Evolutionary conservation across 805 yeast genomes (phyloP), one percentile per base, ranked within the genome.

Genomic region (Danielia oregonensis): DNA sequence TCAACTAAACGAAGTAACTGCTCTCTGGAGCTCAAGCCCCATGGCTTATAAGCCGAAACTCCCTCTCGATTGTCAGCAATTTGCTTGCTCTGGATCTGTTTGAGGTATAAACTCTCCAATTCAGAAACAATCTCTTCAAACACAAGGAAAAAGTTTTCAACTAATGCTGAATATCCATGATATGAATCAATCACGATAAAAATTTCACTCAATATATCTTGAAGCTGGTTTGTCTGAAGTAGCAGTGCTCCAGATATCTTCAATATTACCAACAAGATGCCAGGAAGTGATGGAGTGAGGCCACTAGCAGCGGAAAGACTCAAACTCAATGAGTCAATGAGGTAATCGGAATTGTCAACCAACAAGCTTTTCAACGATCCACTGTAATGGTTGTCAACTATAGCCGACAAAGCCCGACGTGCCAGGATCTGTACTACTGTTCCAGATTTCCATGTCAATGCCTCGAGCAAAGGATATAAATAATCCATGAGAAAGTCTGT

Each of bases 181-280:
- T 82, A 91, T 34, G 79, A 68, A 59, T 91, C 97, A 32, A 91
- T 66, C 23, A 89, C 61, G 13, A 80, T 76, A 55, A 91, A 87
- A 42, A 87, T 71, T 3, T 88, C 77, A 30, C 78, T 74, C 13
- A 91, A 63, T 1, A 91, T 68, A 55, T 91, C 97, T 32, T 69
- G 75, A 33, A 91, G 67, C 39, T 78, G 86, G 38, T 65, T 64
- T 7, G 53, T 43, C 21, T 71, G 68, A 10, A 87, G 62, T 16
- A 87, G 63, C 19, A 73, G 65, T 7, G 72, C 63, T 0, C 96
- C 96, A 0, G 89, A 80, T 17, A 88, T 66, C 44, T 72, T 76
- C 18, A 86, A 68, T 29, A 91, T 60, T 3, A 86, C 80, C 29
- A 82, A 69, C 25, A 91, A 61, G 3, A 89, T 78, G 0, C 79